Evolutionary conservation across 345 rosid species (phyloP).

Genomic region (Brassica cretica): DNA sequence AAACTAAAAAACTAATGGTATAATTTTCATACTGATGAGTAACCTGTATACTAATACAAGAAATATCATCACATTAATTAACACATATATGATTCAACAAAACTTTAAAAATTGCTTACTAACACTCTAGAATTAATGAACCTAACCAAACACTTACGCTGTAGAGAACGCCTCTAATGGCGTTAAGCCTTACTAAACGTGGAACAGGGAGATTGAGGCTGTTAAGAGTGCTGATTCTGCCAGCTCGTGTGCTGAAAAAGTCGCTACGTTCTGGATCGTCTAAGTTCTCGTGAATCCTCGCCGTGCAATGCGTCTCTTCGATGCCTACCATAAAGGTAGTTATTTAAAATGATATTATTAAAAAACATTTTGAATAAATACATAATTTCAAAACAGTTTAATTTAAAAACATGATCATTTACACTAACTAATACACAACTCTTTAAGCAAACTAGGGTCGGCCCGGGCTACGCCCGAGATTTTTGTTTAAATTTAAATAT

Average conservation of each 20-base stretch:
- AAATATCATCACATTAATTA: neutral
- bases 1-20: neutral
- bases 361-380: no score
- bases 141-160: constrained; percentile 27
- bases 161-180: constrained; percentile 51
- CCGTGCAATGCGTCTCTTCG: constrained; percentile 60
- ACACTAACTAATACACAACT: no score
- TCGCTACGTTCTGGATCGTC: constrained; percentile 54
- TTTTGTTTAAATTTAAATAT: no score
- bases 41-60: neutral
- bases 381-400: no score
- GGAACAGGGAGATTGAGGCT: constrained; percentile 60
- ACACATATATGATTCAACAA: neutral
- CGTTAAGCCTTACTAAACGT: constrained; percentile 50
- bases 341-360: no score
- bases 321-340: constrained; percentile 39
- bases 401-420: no score
- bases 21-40: neutral
- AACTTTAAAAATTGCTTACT: neutral
- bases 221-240: constrained; percentile 57
- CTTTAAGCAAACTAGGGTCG: no score
- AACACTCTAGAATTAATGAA: neutral
- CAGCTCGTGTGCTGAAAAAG: constrained; percentile 61
- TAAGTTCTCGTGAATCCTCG: constrained; percentile 49
- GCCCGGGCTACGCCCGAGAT: no score